Percentiles rank a stretch among this genome's conserved stretches.
Conservation (phyloP, 2,329 filamentous ascomycete species). For the Trichothecium sympodiale region DNA sequence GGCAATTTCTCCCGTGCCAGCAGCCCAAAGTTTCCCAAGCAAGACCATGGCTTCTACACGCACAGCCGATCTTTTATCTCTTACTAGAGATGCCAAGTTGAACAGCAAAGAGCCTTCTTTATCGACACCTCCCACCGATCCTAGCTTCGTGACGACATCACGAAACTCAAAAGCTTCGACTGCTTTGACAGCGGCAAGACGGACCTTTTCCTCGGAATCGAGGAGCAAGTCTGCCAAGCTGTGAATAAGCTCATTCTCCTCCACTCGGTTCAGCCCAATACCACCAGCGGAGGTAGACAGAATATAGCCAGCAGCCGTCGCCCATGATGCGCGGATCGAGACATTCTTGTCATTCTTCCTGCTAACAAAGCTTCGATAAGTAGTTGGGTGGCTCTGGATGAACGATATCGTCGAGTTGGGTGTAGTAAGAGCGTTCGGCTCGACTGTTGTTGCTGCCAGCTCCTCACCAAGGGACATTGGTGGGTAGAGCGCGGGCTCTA, state of each 20-base stretch:
- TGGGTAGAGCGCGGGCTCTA: conserved; percentile 83
- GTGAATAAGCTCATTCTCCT: conserved; percentile 65
- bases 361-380: conserved; percentile 77
- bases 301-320: conserved; percentile 72
- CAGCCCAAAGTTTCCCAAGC: conserved; percentile 84
- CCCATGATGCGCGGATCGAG: conserved; percentile 77
- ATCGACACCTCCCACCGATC: conserved; percentile 60
- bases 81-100: conserved; percentile 76
- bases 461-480: conserved; percentile 56
- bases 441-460: conserved; percentile 22
- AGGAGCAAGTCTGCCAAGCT: conserved; percentile 70
- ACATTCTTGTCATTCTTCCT: conserved; percentile 79
- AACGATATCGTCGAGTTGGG: conserved; percentile 86
- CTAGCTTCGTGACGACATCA: conserved; percentile 74
- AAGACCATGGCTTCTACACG: conserved; percentile 80
- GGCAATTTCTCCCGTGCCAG: conserved; percentile 76
- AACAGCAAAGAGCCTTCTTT: conserved; percentile 69
- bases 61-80: conserved; percentile 72
- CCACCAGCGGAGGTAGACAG: conserved; percentile 84
- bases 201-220: conserved; percentile 84
- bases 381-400: conserved; percentile 63
- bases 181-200: conserved; percentile 77
- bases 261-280: conserved; percentile 73
- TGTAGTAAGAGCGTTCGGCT: conserved; percentile 52
- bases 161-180: conserved; percentile 72